These are phyloP conservation scores for Comarum palustre DNA, from an alignment of 306 rosid genomes.

Conservation along the genomic window DNA sequence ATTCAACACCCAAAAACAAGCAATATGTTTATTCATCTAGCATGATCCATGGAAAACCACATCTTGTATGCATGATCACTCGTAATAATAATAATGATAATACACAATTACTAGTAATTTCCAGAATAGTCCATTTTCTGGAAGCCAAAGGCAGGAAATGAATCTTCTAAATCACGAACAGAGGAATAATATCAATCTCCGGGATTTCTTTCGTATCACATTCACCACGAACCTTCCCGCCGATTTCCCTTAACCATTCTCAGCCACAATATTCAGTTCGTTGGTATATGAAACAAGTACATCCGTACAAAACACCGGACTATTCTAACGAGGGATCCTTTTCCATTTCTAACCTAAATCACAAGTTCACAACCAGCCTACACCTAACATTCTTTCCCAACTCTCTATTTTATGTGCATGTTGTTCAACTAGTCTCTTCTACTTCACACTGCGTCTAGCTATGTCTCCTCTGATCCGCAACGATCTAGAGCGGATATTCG, in stretches of 20 bases:
- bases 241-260: background rate
- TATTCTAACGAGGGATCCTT: too few species aligned
- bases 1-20: background rate
- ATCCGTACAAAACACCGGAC: background rate
- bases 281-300: background rate
- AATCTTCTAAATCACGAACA: background rate
- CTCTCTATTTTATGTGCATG: background rate
- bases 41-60: background rate
- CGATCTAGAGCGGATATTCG: slow-evolving; percentile 69
- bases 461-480: slow-evolving; percentile 42
- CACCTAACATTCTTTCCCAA: background rate
- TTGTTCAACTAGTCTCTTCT: background rate
- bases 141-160: background rate
- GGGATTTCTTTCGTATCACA: background rate
- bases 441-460: background rate
- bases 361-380: background rate
- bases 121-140: background rate
- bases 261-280: background rate
- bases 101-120: background rate
- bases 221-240: slow-evolving; percentile 12
- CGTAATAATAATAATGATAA: background rate
- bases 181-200: background rate
- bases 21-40: background rate
- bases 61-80: background rate
- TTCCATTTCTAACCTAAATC: too few species aligned